Evolutionary conservation across 2,329 filamentous ascomycete genomes (phyloP).

Genomic region (Aspergillus fumigatus): DNA sequence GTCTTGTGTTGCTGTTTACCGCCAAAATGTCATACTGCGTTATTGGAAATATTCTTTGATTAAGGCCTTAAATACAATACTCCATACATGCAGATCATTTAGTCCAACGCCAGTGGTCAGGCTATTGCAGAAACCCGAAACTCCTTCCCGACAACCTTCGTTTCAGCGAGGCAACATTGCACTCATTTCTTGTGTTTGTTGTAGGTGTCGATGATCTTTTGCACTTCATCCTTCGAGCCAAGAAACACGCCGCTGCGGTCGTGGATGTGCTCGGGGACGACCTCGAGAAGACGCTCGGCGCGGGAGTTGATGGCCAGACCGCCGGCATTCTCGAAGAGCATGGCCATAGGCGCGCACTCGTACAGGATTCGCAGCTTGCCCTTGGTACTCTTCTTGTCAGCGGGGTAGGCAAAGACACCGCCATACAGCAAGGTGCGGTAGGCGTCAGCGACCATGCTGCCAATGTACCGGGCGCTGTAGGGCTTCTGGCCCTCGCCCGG

Average conservation of each 20-base stretch:
- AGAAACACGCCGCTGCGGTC: slow-evolving; percentile 94
- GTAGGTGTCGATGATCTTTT: slow-evolving; percentile 87
- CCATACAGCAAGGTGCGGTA: slow-evolving; percentile 95
- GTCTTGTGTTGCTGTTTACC: not conserved
- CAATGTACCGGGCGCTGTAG: slow-evolving; percentile 93
- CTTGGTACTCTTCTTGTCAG: slow-evolving; percentile 97
- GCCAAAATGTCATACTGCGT: not conserved
- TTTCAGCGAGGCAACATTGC: not conserved
- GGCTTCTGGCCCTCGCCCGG: slow-evolving; percentile 70
- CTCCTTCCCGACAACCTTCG: slow-evolving; percentile 8
- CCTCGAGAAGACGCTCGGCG: slow-evolving; percentile 84
- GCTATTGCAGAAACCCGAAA: slow-evolving; percentile 1
- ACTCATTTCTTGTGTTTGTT: slow-evolving; percentile 45
- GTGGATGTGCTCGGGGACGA: slow-evolving; percentile 88
- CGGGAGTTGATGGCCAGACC: slow-evolving; percentile 87
- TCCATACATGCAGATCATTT: slow-evolving; percentile 3
- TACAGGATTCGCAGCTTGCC: slow-evolving; percentile 96
- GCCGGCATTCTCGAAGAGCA: slow-evolving; percentile 98
- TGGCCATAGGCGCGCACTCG: slow-evolving; percentile 97
- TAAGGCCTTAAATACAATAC: not conserved
- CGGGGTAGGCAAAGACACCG: slow-evolving; percentile 94
- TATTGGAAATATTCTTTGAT: not conserved
- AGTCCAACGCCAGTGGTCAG: not conserved
- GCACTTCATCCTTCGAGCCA: slow-evolving; percentile 89
- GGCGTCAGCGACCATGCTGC: slow-evolving; percentile 96